Conservation (phyloP, 2,329 filamentous ascomycete genomes). For the Pestalotiopsis sp. region DNA sequence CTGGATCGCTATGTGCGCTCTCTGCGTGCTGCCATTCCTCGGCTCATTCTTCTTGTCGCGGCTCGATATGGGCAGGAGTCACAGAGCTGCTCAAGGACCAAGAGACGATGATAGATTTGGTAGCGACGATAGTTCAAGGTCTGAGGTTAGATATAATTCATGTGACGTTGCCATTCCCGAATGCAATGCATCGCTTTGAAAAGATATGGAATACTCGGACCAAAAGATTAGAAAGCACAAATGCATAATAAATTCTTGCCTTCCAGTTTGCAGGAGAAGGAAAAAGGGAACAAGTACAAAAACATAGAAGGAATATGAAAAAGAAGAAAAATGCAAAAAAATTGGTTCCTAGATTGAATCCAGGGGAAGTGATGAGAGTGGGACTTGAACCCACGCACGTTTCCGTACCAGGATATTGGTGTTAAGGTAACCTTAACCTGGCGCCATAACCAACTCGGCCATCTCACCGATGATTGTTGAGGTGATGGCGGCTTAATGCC, state of each 20-base stretch:
- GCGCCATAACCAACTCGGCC: constrained; percentile 9
- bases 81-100: not conserved
- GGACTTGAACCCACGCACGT: constrained; percentile 9
- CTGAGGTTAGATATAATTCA: not conserved
- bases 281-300: too few relatives aligned
- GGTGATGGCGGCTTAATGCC: not conserved
- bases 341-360: not conserved
- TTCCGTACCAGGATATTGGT: constrained; percentile 6
- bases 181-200: too few relatives aligned
- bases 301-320: too few relatives aligned
- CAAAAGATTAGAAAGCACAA: too few relatives aligned
- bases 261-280: too few relatives aligned
- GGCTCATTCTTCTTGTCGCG: constrained; percentile 5
- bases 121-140: not conserved
- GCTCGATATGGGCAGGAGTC: not conserved
- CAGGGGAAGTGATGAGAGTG: constrained; percentile 5
- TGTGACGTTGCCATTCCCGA: too few relatives aligned
- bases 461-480: constrained; percentile 5
- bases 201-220: too few relatives aligned
- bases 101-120: not conserved
- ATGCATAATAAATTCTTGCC: too few relatives aligned
- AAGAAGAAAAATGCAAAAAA: not conserved
- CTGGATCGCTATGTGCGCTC: constrained; percentile 8
- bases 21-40: not conserved
- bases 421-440: constrained; percentile 9